phyloP scores from a whole-genome alignment of 352 stramenopile species.

The Globisporangium perplexum region DNA sequence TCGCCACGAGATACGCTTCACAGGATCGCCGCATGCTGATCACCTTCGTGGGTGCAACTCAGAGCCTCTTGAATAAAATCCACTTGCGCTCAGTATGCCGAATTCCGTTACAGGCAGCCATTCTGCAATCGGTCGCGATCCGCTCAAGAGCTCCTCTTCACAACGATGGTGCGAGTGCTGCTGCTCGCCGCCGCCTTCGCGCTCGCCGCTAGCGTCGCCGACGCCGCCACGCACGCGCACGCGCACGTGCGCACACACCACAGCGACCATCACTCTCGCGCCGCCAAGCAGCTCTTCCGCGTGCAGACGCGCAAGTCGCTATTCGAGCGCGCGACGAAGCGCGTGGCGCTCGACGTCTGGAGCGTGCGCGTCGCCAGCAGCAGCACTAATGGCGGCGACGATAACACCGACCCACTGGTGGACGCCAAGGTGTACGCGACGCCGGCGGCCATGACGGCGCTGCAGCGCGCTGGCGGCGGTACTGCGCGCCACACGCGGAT shows the following conservation, averaged over 20 bases:
- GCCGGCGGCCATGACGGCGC: slow-evolving; percentile 4
- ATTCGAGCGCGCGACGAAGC: slow-evolving; percentile 4
- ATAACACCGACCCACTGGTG: slow-evolving; percentile 1
- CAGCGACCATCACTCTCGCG: neutral
- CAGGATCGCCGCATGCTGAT: too few relatives aligned
- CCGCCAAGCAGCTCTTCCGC: slow-evolving; percentile 9
- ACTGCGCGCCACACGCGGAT: neutral
- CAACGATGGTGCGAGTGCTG: neutral
- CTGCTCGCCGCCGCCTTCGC: neutral
- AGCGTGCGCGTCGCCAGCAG: slow-evolving; percentile 1
- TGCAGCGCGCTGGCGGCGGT: neutral
- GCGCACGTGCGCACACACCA: neutral
- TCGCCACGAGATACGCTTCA: too few relatives aligned
- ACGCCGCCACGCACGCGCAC: neutral
- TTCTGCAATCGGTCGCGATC: neutral
- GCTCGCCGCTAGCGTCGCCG: neutral
- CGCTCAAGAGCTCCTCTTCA: neutral
- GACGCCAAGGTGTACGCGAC: slow-evolving; percentile 11
- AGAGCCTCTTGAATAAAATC: neutral
- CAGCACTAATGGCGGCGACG: too few relatives aligned
- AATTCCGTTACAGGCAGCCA: neutral
- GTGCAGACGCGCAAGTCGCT: slow-evolving; percentile 13
- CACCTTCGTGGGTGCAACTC: neutral
- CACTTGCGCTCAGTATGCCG: neutral
- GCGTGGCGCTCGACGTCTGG: slow-evolving; percentile 8